phyloP scores from a whole-genome alignment of 2,329 filamentous ascomycete species.

The Exophiala bonariae region DNA sequence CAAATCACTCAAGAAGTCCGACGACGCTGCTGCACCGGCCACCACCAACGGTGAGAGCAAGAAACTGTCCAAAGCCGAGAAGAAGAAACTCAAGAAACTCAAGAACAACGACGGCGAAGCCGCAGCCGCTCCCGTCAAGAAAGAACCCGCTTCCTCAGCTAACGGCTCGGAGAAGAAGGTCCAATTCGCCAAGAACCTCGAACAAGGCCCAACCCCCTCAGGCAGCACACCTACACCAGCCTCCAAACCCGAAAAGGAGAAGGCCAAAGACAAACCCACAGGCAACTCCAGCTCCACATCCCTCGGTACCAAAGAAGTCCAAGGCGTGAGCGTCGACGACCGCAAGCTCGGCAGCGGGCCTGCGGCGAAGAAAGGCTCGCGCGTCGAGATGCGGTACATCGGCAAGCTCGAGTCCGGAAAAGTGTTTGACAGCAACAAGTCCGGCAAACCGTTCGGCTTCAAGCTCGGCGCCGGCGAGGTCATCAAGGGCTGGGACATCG shows the following conservation, averaged over 20 bases:
- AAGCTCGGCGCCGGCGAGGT: constrained; percentile 93
- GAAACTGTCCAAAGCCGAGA: constrained; percentile 92
- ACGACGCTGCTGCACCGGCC: constrained; percentile 32
- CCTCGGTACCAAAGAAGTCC: constrained; percentile 72
- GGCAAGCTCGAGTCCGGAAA: constrained; percentile 94
- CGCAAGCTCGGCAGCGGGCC: constrained; percentile 86
- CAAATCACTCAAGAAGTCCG: constrained; percentile 62
- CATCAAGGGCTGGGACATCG: constrained; percentile 98
- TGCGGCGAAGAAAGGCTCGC: constrained; percentile 85
- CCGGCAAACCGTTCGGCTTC: constrained; percentile 95
- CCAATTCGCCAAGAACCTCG: constrained; percentile 97
- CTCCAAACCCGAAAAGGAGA: constrained; percentile 44
- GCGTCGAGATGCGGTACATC: constrained; percentile 93
- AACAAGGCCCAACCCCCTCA: constrained; percentile 87
- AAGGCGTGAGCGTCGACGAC: constrained; percentile 92
- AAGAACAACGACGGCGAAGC: constrained; percentile 98
- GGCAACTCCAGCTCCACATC: constrained; percentile 37
- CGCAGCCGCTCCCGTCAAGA: constrained; percentile 55
- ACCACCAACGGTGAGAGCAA: constrained; percentile 57
- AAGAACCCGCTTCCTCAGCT: constrained; percentile 35
- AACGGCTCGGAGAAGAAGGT: constrained; percentile 72
- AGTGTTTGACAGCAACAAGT: constrained; percentile 92
- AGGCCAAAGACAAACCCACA: constrained; percentile 37
- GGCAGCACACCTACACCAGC: constrained; percentile 41
- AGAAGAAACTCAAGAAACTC: constrained; percentile 96